A percentile compares a stretch with the other conserved stretches of the same genome.
Evolutionary conservation across 164 flowering plant species (phyloP).

Genomic region (Chloranthus sessilifolius): DNA sequence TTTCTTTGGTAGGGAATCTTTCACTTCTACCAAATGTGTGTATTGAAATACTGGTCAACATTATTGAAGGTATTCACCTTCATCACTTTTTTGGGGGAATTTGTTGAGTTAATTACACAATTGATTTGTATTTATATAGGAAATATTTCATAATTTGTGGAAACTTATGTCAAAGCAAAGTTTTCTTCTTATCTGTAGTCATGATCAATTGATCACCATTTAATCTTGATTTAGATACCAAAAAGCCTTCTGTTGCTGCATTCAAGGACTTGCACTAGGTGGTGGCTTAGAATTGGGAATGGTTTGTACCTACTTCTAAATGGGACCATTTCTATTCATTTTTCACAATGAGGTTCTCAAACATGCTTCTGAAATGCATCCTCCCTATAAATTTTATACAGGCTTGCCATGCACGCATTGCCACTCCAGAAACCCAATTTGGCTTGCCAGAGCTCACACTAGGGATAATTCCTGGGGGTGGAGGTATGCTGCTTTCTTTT

Average conservation of each 20-base stretch:
- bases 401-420: conserved; percentile 95
- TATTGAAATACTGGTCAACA: conserved; percentile 58
- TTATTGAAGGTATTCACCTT: conserved; percentile 82
- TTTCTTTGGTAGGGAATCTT: conserved; percentile 61
- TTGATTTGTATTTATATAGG: too few relatives aligned
- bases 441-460: conserved; percentile 92
- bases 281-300: conserved; percentile 90
- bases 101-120: too few relatives aligned
- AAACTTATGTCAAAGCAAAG: too few relatives aligned
- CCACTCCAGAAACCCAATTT: conserved; percentile 69
- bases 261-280: conserved; percentile 94
- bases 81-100: too few relatives aligned
- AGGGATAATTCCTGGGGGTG: conserved; percentile 89
- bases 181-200: too few relatives aligned
- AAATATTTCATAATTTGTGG: too few relatives aligned
- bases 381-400: conserved; percentile 17
- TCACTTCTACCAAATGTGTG: conserved; percentile 69
- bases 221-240: too few relatives aligned
- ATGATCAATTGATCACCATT: too few relatives aligned
- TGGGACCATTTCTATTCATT: background rate
- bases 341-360: background rate
- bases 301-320: conserved; percentile 41
- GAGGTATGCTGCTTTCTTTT: conserved; percentile 50
- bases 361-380: background rate
- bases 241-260: conserved; percentile 92